Base-by-base conservation (phyloP, 352 stramenopile species). In the Pythium pyrilobum region DNA sequence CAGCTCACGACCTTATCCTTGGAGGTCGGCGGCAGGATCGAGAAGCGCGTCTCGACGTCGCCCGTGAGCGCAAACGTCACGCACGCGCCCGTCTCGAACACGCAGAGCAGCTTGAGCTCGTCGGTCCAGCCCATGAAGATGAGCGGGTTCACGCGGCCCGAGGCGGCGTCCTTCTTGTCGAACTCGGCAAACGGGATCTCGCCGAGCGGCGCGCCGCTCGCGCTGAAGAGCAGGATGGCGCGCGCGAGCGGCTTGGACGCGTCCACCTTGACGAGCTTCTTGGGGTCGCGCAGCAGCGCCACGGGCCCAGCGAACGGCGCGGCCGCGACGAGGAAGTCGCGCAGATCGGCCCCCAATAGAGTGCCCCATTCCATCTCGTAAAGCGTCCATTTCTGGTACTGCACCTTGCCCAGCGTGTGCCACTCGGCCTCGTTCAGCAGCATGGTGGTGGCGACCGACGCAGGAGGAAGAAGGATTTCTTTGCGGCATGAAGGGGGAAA, bases 311-410 rank as follows among this genome's bases (percentile, higher is more conserved):
- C 83, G 62, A 81, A 92, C 16, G 80, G 78, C 46, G 77, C 78
- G 16, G 76, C 72, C 20, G 64, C 66, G 20, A 74, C 65, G 25
- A 87, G 36, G 56, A 71, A 90, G 70, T 89, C 79, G 47, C 78
- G 77, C 25, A 93, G 59, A 43, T 92, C 81, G 28, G 33, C 47
- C 46, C 55, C 53, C 10, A 91, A 60, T 15, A 76, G 75, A 15
- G 77, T 51, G 44, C 76, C 68, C 78, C 76, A 87, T 27, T 66
- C 67, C 56, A 85, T 78, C 37, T 83, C 73, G 67, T 89, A 91
- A 41, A 78, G 62, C 13, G 74, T 62, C 78, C 81, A 90, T 65
- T 88, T 90, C 72, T 91, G 78, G 70, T 93, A 93, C 74, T 90
- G 83, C 28, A 89, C 81, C 62, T 89, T 88, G 55, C 83, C 81